Base-by-base conservation (phyloP, 495 filamentous ascomycete species). In the Friedmanniomyces simplex region DNA sequence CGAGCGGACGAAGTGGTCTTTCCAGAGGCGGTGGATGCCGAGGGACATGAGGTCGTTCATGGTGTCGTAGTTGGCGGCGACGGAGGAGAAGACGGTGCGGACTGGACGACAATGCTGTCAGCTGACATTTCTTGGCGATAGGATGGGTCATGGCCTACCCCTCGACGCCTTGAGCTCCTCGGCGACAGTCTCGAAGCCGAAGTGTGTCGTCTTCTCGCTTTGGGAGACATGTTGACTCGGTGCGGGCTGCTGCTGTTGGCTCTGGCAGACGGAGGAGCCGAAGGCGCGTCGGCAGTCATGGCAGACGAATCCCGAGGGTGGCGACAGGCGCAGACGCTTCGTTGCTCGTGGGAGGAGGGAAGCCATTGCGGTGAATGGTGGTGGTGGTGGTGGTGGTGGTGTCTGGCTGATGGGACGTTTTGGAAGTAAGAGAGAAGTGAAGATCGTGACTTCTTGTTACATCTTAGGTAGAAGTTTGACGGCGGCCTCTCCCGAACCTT, bases 21-120 rank as follows among this genome's bases (percentile, higher is more conserved):
- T 98, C 93, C 93, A 98, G 49, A 97, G 76, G 16, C 93, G 87
- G 72, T 98, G 93, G 74, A 95, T 90, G 36, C 90, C 90, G 25
- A 97, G 82, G 42, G 91, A 96, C 93, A 98, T 97, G 50, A 96
- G 81, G 71, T 98, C 93, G 79, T 98, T 98, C 93, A 98, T 98
- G 62, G 82, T 82, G 69, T 96, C 91, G 76, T 93, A 87, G 26
- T 84, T 88, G 49, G 88, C 81, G 63, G 93, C 91, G 50, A 98
- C 91, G 68, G 88, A 95, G 72, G 89, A 93, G 77, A 97, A 98
- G 59, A 98, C 93, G 42, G 81, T 81, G 63, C 82, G 85, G 22
- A 97, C 93, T 88, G 61, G 22, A 22, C 8, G 49, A 22, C 18
- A 49, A 24, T 5, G 13, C 7, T n/a, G 49, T 36, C 53, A 45